phyloP scores from a whole-genome alignment of 495 filamentous ascomycete genomes.

The Ramalina peruviana region DNA sequence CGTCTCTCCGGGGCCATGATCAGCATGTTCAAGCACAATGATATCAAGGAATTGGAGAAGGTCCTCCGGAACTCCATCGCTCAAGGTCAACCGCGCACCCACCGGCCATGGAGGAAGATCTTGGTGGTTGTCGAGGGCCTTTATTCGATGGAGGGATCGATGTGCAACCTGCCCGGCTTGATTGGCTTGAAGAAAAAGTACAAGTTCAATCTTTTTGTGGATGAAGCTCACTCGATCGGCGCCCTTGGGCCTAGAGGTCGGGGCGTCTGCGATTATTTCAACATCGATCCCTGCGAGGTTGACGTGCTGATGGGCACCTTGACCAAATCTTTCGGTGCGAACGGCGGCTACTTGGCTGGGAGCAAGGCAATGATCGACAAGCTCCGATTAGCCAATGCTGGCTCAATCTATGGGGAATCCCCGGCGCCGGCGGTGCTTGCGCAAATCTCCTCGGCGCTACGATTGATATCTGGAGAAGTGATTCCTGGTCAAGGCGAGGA shows the following conservation, averaged over 20 bases:
- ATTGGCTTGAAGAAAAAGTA: slow-evolving; percentile 80
- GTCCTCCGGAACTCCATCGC: slow-evolving; percentile 82
- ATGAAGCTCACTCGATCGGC: slow-evolving; percentile 94
- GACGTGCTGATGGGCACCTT: slow-evolving; percentile 97
- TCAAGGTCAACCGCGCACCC: slow-evolving; percentile 90
- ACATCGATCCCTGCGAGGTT: slow-evolving; percentile 71
- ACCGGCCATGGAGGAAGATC: slow-evolving; percentile 98
- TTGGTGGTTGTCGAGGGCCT: slow-evolving; percentile 91
- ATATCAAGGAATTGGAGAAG: slow-evolving; percentile 75
- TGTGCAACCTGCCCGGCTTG: slow-evolving; percentile 86
- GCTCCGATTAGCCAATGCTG: slow-evolving; percentile 72
- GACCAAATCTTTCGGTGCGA: slow-evolving; percentile 96
- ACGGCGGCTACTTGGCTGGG: slow-evolving; percentile 88
- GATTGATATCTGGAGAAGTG: slow-evolving; percentile 78
- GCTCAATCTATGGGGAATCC: slow-evolving; percentile 75
- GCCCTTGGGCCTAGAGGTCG: slow-evolving; percentile 77
- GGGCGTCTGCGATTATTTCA: slow-evolving; percentile 95
- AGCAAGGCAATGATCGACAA: slow-evolving; percentile 87
- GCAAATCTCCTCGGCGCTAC: slow-evolving; percentile 74
- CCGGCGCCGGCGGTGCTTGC: slow-evolving; percentile 73
- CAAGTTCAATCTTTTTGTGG: slow-evolving; percentile 90
- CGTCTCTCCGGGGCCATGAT: slow-evolving; percentile 92
- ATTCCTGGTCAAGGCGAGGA: slow-evolving; percentile 88
- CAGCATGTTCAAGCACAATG: slow-evolving; percentile 91
- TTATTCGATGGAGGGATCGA: slow-evolving; percentile 98